Evolutionary conservation across 768 basidiomycete species (phyloP).

Genomic region (Amanita subjunquillea): DNA sequence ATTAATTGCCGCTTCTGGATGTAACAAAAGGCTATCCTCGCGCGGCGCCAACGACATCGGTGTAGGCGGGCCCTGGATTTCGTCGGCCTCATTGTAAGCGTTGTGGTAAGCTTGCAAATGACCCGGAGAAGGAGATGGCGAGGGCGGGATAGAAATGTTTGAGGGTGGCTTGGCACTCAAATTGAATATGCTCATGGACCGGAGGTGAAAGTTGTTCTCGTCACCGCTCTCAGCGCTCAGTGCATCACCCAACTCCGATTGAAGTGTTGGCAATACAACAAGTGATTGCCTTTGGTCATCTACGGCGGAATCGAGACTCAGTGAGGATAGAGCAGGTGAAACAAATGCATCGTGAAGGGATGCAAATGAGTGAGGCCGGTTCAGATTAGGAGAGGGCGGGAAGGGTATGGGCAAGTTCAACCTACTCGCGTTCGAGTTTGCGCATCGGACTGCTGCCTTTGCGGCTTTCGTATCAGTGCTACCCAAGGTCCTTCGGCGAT

Average conservation of each 20-base stretch:
- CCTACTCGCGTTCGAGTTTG: not conserved
- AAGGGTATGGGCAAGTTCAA: slow-evolving; percentile 3
- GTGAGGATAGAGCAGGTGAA: slow-evolving; percentile 23
- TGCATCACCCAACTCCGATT: slow-evolving; percentile 49
- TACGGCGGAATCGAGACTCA: slow-evolving; percentile 12
- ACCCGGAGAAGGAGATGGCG: slow-evolving; percentile 21
- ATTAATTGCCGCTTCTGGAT: not conserved
- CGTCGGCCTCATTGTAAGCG: not conserved
- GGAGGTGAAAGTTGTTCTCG: slow-evolving; percentile 32
- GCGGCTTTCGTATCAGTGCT: not conserved
- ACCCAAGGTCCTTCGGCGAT: slow-evolving; percentile 5
- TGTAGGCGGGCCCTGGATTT: not conserved
- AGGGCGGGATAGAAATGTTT: slow-evolving; percentile 27
- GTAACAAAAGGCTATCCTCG: slow-evolving; percentile 1
- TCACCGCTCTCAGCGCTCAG: slow-evolving; percentile 31
- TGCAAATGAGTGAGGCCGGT: not conserved
- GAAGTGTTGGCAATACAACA: slow-evolving; percentile 25
- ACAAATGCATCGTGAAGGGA: slow-evolving; percentile 4
- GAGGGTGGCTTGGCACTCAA: slow-evolving; percentile 12
- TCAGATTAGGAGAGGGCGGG: slow-evolving; percentile 2
- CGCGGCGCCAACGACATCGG: slow-evolving; percentile 5
- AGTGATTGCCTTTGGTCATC: not conserved
- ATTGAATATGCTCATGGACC: slow-evolving; percentile 46
- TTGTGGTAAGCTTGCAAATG: not conserved
- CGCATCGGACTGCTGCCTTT: not conserved